Percentiles rank a stretch among this genome's conserved stretches.
These are phyloP conservation scores for Ciborinia camelliae DNA, from an alignment of 2,329 filamentous ascomycete species.

Conservation along the genomic window DNA sequence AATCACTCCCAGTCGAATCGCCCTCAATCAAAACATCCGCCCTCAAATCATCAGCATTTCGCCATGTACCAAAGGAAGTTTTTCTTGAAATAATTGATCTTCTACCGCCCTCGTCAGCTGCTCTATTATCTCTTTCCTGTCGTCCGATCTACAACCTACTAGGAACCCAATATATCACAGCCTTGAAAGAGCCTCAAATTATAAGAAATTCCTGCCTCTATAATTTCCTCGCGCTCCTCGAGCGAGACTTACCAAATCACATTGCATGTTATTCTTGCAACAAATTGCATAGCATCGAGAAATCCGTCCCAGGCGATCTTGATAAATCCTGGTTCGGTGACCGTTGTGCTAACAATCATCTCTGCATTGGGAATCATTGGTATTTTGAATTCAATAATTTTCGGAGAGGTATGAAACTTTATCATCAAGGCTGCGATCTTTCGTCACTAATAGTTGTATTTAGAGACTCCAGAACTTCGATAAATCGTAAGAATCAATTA, in stretches of 20 bases:
- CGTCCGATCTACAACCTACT: slow-evolving; percentile 16
- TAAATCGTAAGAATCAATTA: not conserved
- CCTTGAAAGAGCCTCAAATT: not conserved
- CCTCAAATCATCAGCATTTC: slow-evolving; percentile 15
- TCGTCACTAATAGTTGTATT: not conserved
- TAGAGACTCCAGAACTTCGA: not conserved
- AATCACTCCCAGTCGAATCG: not conserved
- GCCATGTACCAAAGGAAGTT: slow-evolving; percentile 17
- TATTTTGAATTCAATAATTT: not conserved
- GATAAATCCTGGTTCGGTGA: accelerated
- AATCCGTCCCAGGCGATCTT: too few species aligned
- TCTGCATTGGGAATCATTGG: not conserved
- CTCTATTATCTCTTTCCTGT: slow-evolving; percentile 23
- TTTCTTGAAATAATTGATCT: slow-evolving; percentile 19
- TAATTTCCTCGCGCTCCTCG: not conserved
- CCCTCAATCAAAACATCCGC: not conserved
- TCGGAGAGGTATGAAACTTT: not conserved
- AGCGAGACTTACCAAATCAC: not conserved
- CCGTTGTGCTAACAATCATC: not conserved
- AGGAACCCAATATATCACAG: slow-evolving; percentile 15
- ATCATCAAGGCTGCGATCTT: not conserved
- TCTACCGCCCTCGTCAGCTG: slow-evolving; percentile 21
- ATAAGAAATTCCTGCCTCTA: not conserved
- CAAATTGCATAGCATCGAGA: not conserved
- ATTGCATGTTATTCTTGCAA: not conserved